phyloP scores from a whole-genome alignment of 1,139 yeast species.

The Blastobotrys indianensis region DNA sequence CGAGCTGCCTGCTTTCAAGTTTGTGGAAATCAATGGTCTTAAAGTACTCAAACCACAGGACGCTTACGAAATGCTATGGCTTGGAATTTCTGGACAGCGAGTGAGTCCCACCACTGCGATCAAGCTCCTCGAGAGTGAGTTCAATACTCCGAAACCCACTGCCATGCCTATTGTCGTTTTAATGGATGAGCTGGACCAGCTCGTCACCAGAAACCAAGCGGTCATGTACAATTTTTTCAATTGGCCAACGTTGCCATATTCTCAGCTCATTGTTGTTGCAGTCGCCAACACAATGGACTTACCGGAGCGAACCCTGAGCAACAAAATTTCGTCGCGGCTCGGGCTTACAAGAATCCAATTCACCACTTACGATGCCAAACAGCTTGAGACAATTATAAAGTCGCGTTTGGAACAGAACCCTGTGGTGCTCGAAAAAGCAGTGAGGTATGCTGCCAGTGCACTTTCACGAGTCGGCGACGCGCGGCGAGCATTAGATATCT shows the following conservation, averaged over 20 bases:
- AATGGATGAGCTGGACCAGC: conserved; percentile 89
- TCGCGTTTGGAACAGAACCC: conserved; percentile 57
- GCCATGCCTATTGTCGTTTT: conserved; percentile 64
- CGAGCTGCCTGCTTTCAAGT: conserved; percentile 56
- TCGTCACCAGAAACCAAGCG: conserved; percentile 76
- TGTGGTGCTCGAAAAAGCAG: conserved; percentile 62
- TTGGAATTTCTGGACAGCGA: conserved; percentile 50
- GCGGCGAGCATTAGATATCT: conserved; percentile 80
- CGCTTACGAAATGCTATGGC: conserved; percentile 84
- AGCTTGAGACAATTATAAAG: conserved; percentile 67
- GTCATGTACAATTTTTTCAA: conserved; percentile 95
- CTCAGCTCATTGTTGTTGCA: conserved; percentile 81
- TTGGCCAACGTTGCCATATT: conserved; percentile 85
- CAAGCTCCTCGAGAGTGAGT: conserved; percentile 48
- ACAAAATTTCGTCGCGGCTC: conserved; percentile 84
- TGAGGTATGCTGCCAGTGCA: conserved; percentile 86
- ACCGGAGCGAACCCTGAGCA: conserved; percentile 82
- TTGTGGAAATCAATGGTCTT: conserved; percentile 84
- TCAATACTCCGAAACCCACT: conserved; percentile 36
- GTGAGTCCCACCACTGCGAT: conserved; percentile 63
- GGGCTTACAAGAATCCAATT: conserved; percentile 86
- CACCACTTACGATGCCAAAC: conserved; percentile 79
- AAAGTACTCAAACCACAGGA: conserved; percentile 75
- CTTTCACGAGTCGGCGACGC: conserved; percentile 98
- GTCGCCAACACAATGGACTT: conserved; percentile 97